Evolutionary conservation across 768 basidiomycete species (phyloP), one percentile per base, ranked within the genome.

Genomic region (Mycena filopes): DNA sequence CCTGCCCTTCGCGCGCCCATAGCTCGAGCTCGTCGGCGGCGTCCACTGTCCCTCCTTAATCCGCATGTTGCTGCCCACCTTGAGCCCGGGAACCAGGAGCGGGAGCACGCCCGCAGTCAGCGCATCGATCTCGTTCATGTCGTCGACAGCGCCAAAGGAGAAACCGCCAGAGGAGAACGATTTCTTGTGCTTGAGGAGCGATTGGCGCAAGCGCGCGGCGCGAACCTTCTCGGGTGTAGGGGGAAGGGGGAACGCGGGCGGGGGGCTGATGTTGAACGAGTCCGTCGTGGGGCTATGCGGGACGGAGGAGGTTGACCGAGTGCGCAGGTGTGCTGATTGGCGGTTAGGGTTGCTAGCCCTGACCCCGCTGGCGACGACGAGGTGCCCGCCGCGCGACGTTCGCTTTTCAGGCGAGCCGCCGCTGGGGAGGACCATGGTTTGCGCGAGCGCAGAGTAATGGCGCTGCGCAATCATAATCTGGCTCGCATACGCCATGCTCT

Each of bases 151-250:
- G 20, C 84, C 83, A 64, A 91, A 88, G 4, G 87, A 88, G 71
- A 87, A 88, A 25, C 86, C n/a, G n/a, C n/a, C 87, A 43, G 87
- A 88, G 0, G 88, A 89, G 66, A 84, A 85, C 0, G 87, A 89
- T 68, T 87, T 88, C 76, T 85, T 84, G 76, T 90, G 89, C 4
- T 79, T 76, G 28, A 87, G 80, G 71, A 82, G 76, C 42, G 83
- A n/a, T n/a, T n/a, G n/a, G n/a, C n/a, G 86, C n/a, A 82, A 82
- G 54, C 84, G 85, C 49, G 84, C 87, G 29, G 82, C 83, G 69
- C 84, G 81, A 50, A 90, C 84, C 61, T 82, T 89, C 1, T 89
- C 89, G 31, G 90, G 90, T n/a, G 90, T 93, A 2, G 91, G 90
- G 13, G 91, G 90, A 36, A 92, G 83, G 12, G 91, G 90, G 68